Conservation (phyloP, 75 land plant species). For the Chamaecyparis obtusa region DNA sequence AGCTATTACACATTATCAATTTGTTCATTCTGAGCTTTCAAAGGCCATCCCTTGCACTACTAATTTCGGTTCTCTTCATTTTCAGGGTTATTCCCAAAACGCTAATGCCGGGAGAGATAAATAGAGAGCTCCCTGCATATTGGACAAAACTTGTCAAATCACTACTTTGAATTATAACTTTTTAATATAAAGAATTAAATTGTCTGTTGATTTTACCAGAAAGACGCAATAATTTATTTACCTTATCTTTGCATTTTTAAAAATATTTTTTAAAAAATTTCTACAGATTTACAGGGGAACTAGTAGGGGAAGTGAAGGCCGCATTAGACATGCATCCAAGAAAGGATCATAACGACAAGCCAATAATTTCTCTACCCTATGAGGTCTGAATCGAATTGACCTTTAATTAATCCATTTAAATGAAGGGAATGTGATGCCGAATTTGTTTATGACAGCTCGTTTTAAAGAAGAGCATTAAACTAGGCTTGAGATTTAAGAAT, state of each 20-base stretch:
- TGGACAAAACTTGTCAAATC: neutral
- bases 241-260: neutral
- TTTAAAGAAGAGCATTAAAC: no score
- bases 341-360: no score
- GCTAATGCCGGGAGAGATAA: conserved; percentile 88
- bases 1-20: neutral
- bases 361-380: no score
- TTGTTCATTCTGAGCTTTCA: neutral
- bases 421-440: no score
- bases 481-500: no score
- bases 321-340: conserved; percentile 81
- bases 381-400: no score
- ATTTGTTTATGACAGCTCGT: no score
- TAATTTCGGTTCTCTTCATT: conserved; percentile 41
- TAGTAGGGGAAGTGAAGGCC: conserved; percentile 53
- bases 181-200: neutral
- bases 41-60: conserved; percentile 11
- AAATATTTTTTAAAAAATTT: neutral
- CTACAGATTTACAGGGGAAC: conserved; percentile 69
- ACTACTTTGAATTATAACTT: neutral
- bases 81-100: conserved; percentile 92
- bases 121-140: conserved; percentile 10
- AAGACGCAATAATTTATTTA: neutral
- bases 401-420: no score
- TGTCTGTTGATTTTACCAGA: neutral